These are phyloP conservation scores for Metschnikowia dekortorum DNA, from an alignment of 805 yeast species.

Conservation along the genomic window DNA sequence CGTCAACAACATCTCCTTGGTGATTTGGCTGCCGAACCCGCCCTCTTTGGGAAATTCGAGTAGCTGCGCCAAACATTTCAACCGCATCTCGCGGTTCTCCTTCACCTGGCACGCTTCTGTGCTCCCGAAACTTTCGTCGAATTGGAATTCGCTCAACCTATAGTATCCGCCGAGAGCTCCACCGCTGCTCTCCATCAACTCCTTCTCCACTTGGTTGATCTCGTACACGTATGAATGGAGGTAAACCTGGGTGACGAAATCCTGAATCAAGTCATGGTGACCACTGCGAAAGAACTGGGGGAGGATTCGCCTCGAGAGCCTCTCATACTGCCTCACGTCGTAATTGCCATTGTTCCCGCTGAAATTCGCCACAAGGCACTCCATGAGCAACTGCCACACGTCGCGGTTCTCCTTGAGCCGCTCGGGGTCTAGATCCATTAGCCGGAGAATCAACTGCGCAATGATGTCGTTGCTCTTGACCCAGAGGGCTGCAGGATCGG, in stretches of 20 bases:
- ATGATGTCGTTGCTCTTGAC: constrained; percentile 44
- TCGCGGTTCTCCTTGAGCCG: constrained; percentile 15
- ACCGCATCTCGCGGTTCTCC: constrained; percentile 46
- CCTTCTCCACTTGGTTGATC: constrained; percentile 49
- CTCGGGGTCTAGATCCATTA: constrained; percentile 18
- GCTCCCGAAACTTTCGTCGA: constrained; percentile 56
- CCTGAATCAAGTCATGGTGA: constrained; percentile 28
- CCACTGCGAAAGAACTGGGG: constrained; percentile 27
- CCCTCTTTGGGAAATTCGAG: constrained; percentile 35
- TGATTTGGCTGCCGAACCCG: constrained; percentile 9
- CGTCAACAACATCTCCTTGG: constrained; percentile 41
- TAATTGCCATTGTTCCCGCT: constrained; percentile 37
- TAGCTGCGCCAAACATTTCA: constrained; percentile 50
- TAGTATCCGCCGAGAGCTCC: constrained; percentile 13
- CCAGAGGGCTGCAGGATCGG: constrained; percentile 44
- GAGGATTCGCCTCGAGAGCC: constrained; percentile 39
- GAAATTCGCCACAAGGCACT: constrained; percentile 39
- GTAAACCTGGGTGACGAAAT: constrained; percentile 50
- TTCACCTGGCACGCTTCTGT: constrained; percentile 46
- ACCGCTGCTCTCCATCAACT: constrained; percentile 13
- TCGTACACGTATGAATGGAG: constrained; percentile 55
- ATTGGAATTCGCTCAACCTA: constrained; percentile 27
- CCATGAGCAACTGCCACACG: constrained; percentile 41
- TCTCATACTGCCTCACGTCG: constrained; percentile 43
- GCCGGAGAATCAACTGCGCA: constrained; percentile 27